Evolutionary conservation across 2,329 filamentous ascomycete genomes (phyloP).

Genomic region (Colletotrichum orchidophilum): DNA sequence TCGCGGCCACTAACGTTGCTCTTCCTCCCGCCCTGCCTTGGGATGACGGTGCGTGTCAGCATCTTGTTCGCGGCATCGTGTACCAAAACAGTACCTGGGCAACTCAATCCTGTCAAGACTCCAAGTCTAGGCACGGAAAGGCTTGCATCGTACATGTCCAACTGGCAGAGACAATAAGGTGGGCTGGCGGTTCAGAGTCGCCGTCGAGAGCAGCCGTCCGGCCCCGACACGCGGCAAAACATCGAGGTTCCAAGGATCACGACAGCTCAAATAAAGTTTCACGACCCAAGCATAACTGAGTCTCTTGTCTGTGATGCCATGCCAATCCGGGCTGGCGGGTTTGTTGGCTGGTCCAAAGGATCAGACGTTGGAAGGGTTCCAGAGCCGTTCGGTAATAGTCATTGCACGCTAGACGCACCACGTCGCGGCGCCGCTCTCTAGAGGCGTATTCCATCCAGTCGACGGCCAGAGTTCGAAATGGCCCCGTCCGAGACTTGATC

Average conservation of each 20-base stretch:
- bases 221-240: constrained; percentile 1
- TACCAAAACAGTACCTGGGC: constrained; percentile 8
- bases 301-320: constrained; percentile 29
- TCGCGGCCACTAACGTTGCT: not conserved
- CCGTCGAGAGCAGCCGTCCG: not conserved
- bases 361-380: constrained; percentile 30
- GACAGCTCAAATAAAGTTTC: constrained; percentile 15
- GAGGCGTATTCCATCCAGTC: constrained; percentile 26
- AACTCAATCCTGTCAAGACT: constrained; percentile 14
- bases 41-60: constrained; percentile 18
- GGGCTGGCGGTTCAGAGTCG: not conserved
- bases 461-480: constrained; percentile 1
- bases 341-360: constrained; percentile 14
- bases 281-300: constrained; percentile 4
- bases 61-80: constrained; percentile 19
- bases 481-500: constrained; percentile 4
- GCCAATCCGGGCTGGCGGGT: constrained; percentile 27
- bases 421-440: constrained; percentile 4
- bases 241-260: not conserved
- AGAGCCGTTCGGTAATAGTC: constrained; percentile 17
- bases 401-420: constrained; percentile 17
- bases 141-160: constrained; percentile 26
- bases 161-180: constrained; percentile 18
- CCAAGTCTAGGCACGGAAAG: not conserved
- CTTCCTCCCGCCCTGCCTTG: not conserved